A percentile compares a stretch with the other conserved stretches of the same genome.
Evolutionary conservation across 305 asterid genomes (phyloP).

Genomic region (Ruellia speciosa): DNA sequence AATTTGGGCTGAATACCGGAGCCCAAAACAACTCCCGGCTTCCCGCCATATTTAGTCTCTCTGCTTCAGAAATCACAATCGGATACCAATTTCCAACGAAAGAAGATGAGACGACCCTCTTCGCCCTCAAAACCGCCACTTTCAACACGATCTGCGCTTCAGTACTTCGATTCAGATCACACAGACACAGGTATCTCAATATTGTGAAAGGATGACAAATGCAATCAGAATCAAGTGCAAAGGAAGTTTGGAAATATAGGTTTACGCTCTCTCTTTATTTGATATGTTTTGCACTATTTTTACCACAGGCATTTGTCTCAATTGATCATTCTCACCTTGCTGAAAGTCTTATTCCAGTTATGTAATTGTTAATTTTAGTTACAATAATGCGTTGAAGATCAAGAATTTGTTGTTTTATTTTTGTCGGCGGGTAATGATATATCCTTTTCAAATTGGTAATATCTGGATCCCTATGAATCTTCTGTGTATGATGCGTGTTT

Average conservation of each 20-base stretch:
- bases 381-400: background rate
- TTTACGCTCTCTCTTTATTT: too few relatives aligned
- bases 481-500: slow-evolving; percentile 1
- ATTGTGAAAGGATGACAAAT: background rate
- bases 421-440: slow-evolving; percentile 11
- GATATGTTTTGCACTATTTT: background rate
- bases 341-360: slow-evolving; percentile 12
- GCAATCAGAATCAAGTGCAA: too few relatives aligned
- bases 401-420: background rate
- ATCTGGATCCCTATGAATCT: background rate
- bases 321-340: slow-evolving; percentile 12
- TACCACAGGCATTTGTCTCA: slow-evolving; percentile 11
- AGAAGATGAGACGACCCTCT: background rate
- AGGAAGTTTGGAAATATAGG: too few relatives aligned
- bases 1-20: too few relatives aligned
- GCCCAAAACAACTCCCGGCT: background rate
- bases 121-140: background rate
- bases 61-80: too few relatives aligned
- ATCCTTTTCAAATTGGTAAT: slow-evolving; percentile 12
- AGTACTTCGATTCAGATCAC: background rate
- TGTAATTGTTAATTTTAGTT: slow-evolving; percentile 9
- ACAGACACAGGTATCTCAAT: background rate
- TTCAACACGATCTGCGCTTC: background rate
- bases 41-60: background rate
- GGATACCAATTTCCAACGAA: too few relatives aligned